Percentiles rank a stretch among this genome's conserved stretches.
Evolutionary conservation across 163 green algal genomes (phyloP).

Genomic region (Scenedesmus sp.): DNA sequence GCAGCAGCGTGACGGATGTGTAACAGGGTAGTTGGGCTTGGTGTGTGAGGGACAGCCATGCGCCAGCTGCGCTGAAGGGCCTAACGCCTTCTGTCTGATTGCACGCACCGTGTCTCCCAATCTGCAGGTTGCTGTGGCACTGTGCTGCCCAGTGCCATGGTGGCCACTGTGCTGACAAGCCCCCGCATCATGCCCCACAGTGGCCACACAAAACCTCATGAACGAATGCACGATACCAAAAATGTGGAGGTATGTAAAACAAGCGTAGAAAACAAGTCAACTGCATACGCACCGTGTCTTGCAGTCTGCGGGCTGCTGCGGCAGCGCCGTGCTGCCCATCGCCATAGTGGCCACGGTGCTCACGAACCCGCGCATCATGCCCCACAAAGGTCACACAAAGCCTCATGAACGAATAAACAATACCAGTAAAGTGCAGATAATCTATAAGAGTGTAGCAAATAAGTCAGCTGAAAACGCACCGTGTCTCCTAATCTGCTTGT

Average conservation of each 20-base stretch:
- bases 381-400: too few species aligned
- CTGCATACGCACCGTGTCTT: neutral
- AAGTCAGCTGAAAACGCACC: neutral
- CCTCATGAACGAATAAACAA: too few species aligned
- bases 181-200: neutral
- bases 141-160: neutral
- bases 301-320: neutral
- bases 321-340: neutral
- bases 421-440: too few species aligned
- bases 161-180: neutral
- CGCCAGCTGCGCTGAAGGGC: too few species aligned
- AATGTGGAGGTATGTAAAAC: too few species aligned
- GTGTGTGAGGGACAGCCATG: neutral
- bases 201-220: too few species aligned
- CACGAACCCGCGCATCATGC: neutral
- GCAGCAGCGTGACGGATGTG: neutral
- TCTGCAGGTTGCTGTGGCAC: conserved; percentile 19
- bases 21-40: neutral
- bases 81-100: too few species aligned
- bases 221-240: too few species aligned
- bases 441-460: too few species aligned
- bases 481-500: neutral
- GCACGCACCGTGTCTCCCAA: conserved; percentile 8
- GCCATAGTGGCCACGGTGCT: neutral
- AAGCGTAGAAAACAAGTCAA: too few species aligned